Evolutionary conservation across 2,329 filamentous ascomycete genomes (phyloP).

Genomic region (Diaporthe sp.): DNA sequence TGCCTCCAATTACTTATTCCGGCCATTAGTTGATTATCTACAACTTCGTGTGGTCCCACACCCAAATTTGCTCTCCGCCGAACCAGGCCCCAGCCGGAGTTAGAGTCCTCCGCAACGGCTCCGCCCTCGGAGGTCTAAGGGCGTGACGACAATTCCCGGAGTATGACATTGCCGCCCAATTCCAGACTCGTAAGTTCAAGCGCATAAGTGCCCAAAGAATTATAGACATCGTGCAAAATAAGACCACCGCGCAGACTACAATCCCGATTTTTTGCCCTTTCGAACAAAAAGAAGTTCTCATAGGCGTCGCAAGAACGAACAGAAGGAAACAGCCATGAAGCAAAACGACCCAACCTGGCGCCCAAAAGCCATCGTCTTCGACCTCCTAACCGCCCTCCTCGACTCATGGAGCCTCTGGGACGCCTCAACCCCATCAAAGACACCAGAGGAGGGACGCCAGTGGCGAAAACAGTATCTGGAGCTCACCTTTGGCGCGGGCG

Average conservation of each 20-base stretch:
- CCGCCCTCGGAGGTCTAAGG: conserved; percentile 1
- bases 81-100: background rate
- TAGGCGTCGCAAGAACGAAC: too few species aligned
- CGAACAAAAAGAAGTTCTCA: background rate
- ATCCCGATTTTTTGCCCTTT: too few species aligned
- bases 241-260: background rate
- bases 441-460: conserved; percentile 40
- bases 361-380: conserved; percentile 50
- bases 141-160: background rate
- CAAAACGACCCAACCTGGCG: conserved; percentile 37
- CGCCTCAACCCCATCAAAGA: conserved; percentile 41
- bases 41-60: background rate
- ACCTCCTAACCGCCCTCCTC: conserved; percentile 52
- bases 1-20: background rate
- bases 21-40: background rate
- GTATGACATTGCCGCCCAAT: background rate
- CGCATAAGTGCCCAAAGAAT: background rate
- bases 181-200: background rate
- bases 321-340: background rate
- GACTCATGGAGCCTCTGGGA: conserved; percentile 54
- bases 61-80: background rate
- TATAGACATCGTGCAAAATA: accelerated
- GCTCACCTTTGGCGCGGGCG: conserved; percentile 47
- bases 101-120: conserved; percentile 15
- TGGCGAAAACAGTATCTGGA: conserved; percentile 52